Evolutionary conservation across 495 filamentous ascomycete genomes (phyloP).

Genomic region (Polyplosphaeria fusca): DNA sequence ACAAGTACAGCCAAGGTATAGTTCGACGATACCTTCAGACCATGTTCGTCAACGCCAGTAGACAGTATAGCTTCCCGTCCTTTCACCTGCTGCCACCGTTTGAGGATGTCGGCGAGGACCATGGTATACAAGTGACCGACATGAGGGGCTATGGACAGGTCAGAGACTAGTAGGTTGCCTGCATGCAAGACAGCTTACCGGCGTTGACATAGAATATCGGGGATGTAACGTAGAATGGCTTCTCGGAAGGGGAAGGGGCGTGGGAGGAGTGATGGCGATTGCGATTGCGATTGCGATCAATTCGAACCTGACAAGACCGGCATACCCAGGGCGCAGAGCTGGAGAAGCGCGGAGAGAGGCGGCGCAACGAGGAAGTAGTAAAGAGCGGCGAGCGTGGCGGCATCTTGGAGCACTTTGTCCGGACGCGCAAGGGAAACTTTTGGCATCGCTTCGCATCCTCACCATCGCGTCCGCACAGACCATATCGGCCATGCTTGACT

Average conservation of each 20-base stretch:
- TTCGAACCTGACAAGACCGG: conserved; percentile 5
- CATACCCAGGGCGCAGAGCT: conserved; percentile 17
- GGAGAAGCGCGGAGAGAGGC: neutral
- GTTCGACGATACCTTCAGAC: conserved; percentile 67
- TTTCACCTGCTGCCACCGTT: conserved; percentile 82
- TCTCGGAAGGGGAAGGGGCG: conserved; percentile 38
- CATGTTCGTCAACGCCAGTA: conserved; percentile 97
- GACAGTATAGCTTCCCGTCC: conserved; percentile 69
- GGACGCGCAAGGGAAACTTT: too few species aligned
- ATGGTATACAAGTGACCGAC: conserved; percentile 93
- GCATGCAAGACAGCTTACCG: conserved; percentile 62
- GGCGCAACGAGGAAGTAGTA: neutral
- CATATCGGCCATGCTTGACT: too few species aligned
- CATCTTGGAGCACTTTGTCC: conserved; percentile 12
- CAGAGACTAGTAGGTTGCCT: neutral
- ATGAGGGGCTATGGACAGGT: conserved; percentile 71
- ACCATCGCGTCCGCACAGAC: too few species aligned
- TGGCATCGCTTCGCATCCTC: too few species aligned
- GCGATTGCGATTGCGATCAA: neutral
- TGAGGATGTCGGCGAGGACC: conserved; percentile 84
- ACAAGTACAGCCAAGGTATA: neutral
- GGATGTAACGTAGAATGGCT: conserved; percentile 94
- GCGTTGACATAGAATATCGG: conserved; percentile 99
- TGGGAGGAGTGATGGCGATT: neutral
- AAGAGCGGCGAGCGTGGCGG: conserved; percentile 10